Base-by-base conservation (phyloP, 495 filamentous ascomycete species). In the Penicillium macrosclerotiorum region DNA sequence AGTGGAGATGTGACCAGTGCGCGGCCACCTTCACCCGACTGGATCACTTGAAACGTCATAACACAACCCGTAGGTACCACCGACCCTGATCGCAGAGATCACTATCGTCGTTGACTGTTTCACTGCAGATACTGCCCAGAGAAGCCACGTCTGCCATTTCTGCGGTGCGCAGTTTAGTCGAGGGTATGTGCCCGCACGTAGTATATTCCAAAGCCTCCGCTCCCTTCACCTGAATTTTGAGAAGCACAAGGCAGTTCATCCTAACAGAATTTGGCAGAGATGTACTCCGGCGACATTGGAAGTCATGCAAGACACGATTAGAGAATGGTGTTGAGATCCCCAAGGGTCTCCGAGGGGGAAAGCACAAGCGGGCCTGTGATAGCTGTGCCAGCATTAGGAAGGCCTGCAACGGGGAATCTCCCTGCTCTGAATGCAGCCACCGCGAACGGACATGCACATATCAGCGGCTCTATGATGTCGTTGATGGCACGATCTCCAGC, bases 301-400 rank as follows among this genome's bases (percentile, higher is more conserved):
- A 63, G 52, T 59, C 64, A 23, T 67, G 63, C 55, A 54, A 55
- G 35, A 25, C 34, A 17, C 65, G 65, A 2, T 38, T 55, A 37
- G 37, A 54, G 18, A 38, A 36, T 14, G 55, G 55, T 6, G 37
- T 60, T 8, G 51, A 47, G 11, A 63, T 67, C 6, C 67, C 63
- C 13, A 46, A 62, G 14, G 49, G 54, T 18, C 49, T 52, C 17
- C 49, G 48, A 34, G 62, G 59, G 3, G 63, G 63, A 2, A 68
- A 68, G 33, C 55, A 63, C 24, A 63, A 62, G 26, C 57, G 62
- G 27, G 67, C 65, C 12, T 71, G 65, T 48, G 67, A 68, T 43
- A 60, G 54, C 24, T 71, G 65, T 43, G 67, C 63, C 11, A 57
- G 36, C 27, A 49, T 65, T 14, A 63, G 60, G 34, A 67, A 65